A percentile compares a stretch with the other conserved stretches of the same genome.
These are phyloP conservation scores for Globisporangium radiosum DNA, from an alignment of 352 stramenopile genomes.

Conservation along the genomic window DNA sequence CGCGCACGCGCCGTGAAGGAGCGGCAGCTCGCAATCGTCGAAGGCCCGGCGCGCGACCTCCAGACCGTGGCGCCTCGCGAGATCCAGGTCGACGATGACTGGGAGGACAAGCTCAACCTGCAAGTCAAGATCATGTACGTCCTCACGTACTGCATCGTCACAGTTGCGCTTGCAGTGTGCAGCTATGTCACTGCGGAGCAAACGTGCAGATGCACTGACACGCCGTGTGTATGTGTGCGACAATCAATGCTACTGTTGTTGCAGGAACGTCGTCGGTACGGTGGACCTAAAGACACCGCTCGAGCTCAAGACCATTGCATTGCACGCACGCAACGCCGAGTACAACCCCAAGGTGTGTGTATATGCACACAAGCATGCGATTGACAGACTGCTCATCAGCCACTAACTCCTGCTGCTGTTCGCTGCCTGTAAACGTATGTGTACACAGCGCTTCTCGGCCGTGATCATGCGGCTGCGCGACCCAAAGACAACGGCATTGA, in stretches of 20 bases:
- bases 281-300: slow-evolving; percentile 94
- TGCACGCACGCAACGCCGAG: slow-evolving; percentile 97
- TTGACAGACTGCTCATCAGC: background rate
- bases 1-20: slow-evolving; percentile 55
- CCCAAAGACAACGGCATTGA: slow-evolving; percentile 96
- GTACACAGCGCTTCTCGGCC: slow-evolving; percentile 88
- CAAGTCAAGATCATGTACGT: slow-evolving; percentile 80
- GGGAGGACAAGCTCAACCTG: slow-evolving; percentile 71
- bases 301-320: slow-evolving; percentile 96
- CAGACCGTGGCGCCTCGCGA: slow-evolving; percentile 39
- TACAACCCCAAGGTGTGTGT: slow-evolving; percentile 95
- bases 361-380: background rate
- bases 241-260: background rate
- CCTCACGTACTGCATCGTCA: background rate
- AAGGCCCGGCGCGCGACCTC: slow-evolving; percentile 31
- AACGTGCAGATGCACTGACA: background rate
- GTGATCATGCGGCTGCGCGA: slow-evolving; percentile 95
- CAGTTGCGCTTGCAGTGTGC: background rate
- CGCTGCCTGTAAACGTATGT: background rate
- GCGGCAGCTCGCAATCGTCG: slow-evolving; percentile 60
- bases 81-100: slow-evolving; percentile 73
- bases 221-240: background rate
- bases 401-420: background rate
- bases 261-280: slow-evolving; percentile 92
- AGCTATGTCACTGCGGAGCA: background rate